Conservation (phyloP, 2,329 filamentous ascomycete species). For the Phaeosphaeria sp. region DNA sequence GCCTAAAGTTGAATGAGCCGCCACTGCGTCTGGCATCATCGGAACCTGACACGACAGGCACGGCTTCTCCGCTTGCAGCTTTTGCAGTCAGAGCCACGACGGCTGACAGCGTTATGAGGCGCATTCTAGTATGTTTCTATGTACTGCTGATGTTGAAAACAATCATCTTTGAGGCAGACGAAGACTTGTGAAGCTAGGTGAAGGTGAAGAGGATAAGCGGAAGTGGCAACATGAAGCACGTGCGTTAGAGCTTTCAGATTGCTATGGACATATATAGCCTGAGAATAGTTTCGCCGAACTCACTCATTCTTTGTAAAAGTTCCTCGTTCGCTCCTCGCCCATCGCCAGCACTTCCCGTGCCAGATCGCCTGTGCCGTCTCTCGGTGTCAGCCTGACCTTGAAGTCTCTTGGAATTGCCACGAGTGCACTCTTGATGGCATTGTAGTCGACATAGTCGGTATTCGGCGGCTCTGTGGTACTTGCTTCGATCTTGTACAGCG, state of each 20-base stretch:
- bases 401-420: conserved; percentile 67
- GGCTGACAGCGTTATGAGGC: neutral
- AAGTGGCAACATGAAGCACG: neutral
- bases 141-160: too few relatives aligned
- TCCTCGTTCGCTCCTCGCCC: conserved; percentile 55
- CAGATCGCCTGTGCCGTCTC: conserved; percentile 47
- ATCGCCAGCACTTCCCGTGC: conserved; percentile 51
- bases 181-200: neutral
- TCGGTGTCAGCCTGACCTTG: conserved; percentile 62
- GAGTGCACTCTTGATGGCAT: conserved; percentile 64
- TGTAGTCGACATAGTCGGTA: conserved; percentile 68
- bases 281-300: neutral
- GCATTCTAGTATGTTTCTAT: neutral
- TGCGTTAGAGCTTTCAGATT: neutral
- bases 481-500: conserved; percentile 58
- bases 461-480: conserved; percentile 60
- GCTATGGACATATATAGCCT: neutral
- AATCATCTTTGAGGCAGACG: too few relatives aligned
- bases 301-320: conserved; percentile 52
- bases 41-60: neutral
- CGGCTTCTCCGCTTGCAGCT: neutral
- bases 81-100: neutral
- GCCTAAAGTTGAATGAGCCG: neutral
- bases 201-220: neutral
- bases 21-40: neutral